Evolutionary conservation across 495 filamentous ascomycete genomes (phyloP), one percentile per base, ranked within the genome.

Genomic region (Talaromyces liani): DNA sequence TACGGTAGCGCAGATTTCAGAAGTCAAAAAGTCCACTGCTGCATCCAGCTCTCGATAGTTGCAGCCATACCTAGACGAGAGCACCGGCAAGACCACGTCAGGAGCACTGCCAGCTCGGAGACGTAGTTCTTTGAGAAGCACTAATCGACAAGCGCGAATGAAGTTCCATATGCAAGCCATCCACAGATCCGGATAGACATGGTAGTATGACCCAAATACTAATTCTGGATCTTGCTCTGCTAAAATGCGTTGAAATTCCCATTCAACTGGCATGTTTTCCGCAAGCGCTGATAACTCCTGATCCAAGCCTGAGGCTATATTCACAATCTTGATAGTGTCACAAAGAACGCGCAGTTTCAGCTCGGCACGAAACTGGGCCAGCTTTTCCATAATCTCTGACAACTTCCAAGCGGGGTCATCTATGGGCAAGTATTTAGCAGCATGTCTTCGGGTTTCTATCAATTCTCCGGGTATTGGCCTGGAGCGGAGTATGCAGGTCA

Each of bases 181-280:
- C 58, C 58, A 60, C 16, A 60, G 24, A 60, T 60, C 58, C 1
- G 58, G 36, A 41, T 60, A 60, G 36, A 47, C 36, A 25, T 60
- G 58, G 31, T 60, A 60, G 14, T 60, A 45, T 25, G 58, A 25
- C n/a, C 39, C 58, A 22, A 60, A 60, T 7, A 60, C 58, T 22
- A 27, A 8, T 16, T 47, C 34, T 10, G 34, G 24, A 8, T 59
- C 34, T 14, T 20, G 33, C 14, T n/a, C 7, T 18, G 39, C 20
- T 27, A 34, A n/a, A 16, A 60, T 25, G 6, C 33, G 12, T 25
- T 60, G 18, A 20, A 60, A 60, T n/a, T 24, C 10, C 58, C 58
- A 60, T 29, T 39, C 22, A n/a, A 25, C 8, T 60, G 58, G 58
- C 58, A 60, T 60, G 3, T 47, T 20, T 20, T 47, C 36, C 27